A percentile compares a stretch with the other conserved stretches of the same genome.
These are phyloP conservation scores for Chloranthus sessilifolius DNA, from an alignment of 164 flowering plant species.

Conservation along the genomic window DNA sequence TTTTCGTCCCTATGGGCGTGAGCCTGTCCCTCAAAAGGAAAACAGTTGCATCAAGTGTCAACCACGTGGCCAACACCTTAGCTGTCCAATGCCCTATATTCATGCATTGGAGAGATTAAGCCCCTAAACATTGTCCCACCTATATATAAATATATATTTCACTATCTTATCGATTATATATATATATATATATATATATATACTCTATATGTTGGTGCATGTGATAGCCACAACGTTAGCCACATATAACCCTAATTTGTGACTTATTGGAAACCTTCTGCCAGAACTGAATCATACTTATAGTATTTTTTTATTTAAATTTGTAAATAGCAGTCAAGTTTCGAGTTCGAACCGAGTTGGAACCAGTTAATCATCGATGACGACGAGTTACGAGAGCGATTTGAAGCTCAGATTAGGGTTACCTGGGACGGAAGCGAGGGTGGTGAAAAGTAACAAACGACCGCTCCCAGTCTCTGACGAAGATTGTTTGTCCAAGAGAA, in stretches of 20 bases:
- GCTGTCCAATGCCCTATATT: slow-evolving; percentile 22
- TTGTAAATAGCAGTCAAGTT: too few relatives aligned
- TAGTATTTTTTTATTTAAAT: too few relatives aligned
- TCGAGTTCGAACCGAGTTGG: too few relatives aligned
- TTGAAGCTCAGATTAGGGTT: slow-evolving; percentile 57
- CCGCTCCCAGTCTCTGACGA: slow-evolving; percentile 24
- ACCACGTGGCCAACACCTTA: slow-evolving; percentile 29
- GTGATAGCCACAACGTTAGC: neutral
- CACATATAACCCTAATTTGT: neutral
- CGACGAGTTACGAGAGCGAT: slow-evolving; percentile 25
- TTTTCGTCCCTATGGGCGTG: slow-evolving; percentile 29
- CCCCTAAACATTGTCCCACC: slow-evolving; percentile 17
- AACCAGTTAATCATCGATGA: neutral
- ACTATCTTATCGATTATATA: too few relatives aligned
- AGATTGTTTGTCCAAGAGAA: slow-evolving; percentile 7
- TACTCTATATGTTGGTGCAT: neutral
- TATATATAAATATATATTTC: too few relatives aligned
- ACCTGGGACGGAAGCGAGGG: slow-evolving; percentile 34
- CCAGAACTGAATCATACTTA: neutral
- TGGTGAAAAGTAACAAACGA: slow-evolving; percentile 32
- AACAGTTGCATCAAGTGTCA: slow-evolving; percentile 28
- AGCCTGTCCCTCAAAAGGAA: slow-evolving; percentile 21
- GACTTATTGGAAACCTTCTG: neutral
- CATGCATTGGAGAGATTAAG: slow-evolving; percentile 28
- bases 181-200: slow-evolving; percentile 13